Evolutionary conservation across 2,329 filamentous ascomycete species (phyloP).

Genomic region (Alternaria dauci): DNA sequence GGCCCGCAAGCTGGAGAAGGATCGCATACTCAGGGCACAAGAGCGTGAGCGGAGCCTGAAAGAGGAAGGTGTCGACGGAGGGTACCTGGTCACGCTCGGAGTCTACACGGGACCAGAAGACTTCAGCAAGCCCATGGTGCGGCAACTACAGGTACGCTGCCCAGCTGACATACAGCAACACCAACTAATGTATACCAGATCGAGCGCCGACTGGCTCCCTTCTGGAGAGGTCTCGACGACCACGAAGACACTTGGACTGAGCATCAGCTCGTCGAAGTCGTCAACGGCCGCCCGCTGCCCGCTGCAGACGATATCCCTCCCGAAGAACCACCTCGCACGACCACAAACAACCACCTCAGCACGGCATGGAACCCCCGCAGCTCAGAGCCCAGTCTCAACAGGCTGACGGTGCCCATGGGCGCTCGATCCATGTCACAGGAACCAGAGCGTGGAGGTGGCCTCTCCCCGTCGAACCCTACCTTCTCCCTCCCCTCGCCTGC

Average conservation of each 20-base stretch:
- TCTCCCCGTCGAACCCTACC: conserved; percentile 68
- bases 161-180: conserved; percentile 9
- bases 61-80: conserved; percentile 93
- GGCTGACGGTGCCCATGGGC: conserved; percentile 80
- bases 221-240: conserved; percentile 93
- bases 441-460: conserved; percentile 71
- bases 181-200: conserved; percentile 67
- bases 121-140: conserved; percentile 86
- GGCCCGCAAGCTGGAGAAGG: conserved; percentile 82
- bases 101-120: conserved; percentile 93
- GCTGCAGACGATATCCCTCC: conserved; percentile 82
- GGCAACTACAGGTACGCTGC: conserved; percentile 82
- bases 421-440: conserved; percentile 79
- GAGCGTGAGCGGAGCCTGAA: conserved; percentile 90
- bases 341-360: conserved; percentile 43
- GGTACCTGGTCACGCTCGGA: conserved; percentile 91
- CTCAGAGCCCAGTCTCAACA: conserved; percentile 71
- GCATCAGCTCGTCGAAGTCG: conserved; percentile 91
- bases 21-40: conserved; percentile 76
- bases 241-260: conserved; percentile 91
- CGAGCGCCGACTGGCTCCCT: conserved; percentile 89
- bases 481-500: conserved; percentile 68
- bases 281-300: conserved; percentile 82
- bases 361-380: conserved; percentile 55
- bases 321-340: conserved; percentile 65